Evolutionary conservation across 768 basidiomycete species (phyloP).

Genomic region (Trametes cubensis): DNA sequence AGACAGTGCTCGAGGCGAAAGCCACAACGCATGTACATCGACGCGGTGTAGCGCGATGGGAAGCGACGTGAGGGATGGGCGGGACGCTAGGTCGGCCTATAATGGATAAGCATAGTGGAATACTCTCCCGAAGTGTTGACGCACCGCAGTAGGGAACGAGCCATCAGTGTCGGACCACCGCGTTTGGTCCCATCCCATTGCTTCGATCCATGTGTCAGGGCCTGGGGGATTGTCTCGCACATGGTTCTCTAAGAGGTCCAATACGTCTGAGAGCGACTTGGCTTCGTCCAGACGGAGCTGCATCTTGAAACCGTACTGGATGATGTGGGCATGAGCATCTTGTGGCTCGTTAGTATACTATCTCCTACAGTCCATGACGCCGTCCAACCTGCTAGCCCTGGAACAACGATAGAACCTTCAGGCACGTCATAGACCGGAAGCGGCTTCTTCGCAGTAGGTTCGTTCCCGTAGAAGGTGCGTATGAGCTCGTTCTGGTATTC

Average conservation of each 20-base stretch:
- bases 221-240: slow-evolving; percentile 60
- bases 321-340: slow-evolving; percentile 83
- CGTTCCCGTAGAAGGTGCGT: slow-evolving; percentile 32
- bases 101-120: neutral
- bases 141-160: slow-evolving; percentile 73
- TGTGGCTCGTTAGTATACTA: neutral
- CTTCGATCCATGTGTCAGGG: slow-evolving; percentile 70
- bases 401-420: slow-evolving; percentile 56
- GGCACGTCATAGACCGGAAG: slow-evolving; percentile 29
- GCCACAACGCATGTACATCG: slow-evolving; percentile 88
- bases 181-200: slow-evolving; percentile 95
- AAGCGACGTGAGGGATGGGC: slow-evolving; percentile 65
- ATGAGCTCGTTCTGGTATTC: slow-evolving; percentile 31
- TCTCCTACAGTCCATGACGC: neutral
- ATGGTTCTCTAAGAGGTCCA: slow-evolving; percentile 60
- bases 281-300: slow-evolving; percentile 66
- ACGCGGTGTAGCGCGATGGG: slow-evolving; percentile 76
- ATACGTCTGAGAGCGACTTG: slow-evolving; percentile 63
- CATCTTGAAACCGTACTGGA: slow-evolving; percentile 72
- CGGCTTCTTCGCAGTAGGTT: slow-evolving; percentile 32
- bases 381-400: slow-evolving; percentile 66
- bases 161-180: slow-evolving; percentile 55
- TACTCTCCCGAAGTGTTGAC: slow-evolving; percentile 16
- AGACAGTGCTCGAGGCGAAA: slow-evolving; percentile 72
- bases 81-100: slow-evolving; percentile 73